Conservation (phyloP, 2,329 filamentous ascomycete genomes). For the Incumbomyces lentus region DNA sequence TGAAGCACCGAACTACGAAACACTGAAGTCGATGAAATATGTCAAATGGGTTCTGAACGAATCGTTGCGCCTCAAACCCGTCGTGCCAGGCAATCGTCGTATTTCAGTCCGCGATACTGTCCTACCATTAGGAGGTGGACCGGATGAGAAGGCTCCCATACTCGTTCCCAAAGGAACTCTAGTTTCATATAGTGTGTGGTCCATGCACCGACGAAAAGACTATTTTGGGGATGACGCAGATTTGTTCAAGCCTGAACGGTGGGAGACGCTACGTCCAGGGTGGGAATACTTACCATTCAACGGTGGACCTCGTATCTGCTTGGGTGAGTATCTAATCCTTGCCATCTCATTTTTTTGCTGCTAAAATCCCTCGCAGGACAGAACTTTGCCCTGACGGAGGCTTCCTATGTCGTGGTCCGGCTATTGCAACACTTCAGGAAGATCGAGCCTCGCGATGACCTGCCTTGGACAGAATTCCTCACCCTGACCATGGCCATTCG, state of each 20-base stretch:
- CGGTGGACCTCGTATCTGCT: slow-evolving; percentile 21
- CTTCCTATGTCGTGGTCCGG: slow-evolving; percentile 56
- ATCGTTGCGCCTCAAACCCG: slow-evolving; percentile 35
- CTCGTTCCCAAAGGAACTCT: slow-evolving; percentile 37
- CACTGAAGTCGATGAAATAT: slow-evolving; percentile 20
- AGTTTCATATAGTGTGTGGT: slow-evolving; percentile 36
- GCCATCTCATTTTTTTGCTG: background rate
- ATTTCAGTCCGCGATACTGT: slow-evolving; percentile 32
- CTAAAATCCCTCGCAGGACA: slow-evolving; percentile 37
- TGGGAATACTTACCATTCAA: slow-evolving; percentile 23
- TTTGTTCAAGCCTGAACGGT: slow-evolving; percentile 29
- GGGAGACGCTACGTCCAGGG: slow-evolving; percentile 23
- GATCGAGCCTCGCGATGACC: slow-evolving; percentile 36
- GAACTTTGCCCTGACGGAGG: slow-evolving; percentile 70
- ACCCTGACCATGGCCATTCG: slow-evolving; percentile 62
- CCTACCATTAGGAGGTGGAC: slow-evolving; percentile 40
- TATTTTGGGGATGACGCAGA: slow-evolving; percentile 26
- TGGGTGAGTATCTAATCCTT: slow-evolving; percentile 11
- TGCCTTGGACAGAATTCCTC: slow-evolving; percentile 16
- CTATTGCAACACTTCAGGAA: slow-evolving; percentile 62
- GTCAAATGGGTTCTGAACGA: slow-evolving; percentile 23
- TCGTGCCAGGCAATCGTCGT: slow-evolving; percentile 31
- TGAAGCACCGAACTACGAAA: slow-evolving; percentile 15
- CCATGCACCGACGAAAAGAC: slow-evolving; percentile 24
- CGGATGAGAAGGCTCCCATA: slow-evolving; percentile 36